Evolutionary conservation across 768 basidiomycete species (phyloP).

Genomic region (Leccinum boreale): DNA sequence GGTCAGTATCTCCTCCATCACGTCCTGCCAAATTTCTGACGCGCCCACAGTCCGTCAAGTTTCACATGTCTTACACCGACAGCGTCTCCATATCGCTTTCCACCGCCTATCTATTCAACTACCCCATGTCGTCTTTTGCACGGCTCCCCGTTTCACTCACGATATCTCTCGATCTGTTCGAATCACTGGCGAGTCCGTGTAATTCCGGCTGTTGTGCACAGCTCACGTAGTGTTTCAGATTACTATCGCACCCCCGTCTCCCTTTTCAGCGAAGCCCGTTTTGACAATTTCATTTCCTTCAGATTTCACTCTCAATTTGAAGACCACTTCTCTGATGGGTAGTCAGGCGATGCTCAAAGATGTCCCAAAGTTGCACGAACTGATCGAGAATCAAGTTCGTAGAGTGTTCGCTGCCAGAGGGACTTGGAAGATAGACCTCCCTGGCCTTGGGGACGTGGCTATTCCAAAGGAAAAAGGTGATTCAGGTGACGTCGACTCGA

Average conservation of each 20-base stretch:
- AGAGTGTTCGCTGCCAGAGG: slow-evolving; percentile 55
- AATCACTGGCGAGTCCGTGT: slow-evolving; percentile 51
- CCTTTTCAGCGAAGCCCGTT: slow-evolving; percentile 51
- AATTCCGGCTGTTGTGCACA: not conserved
- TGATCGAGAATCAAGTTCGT: slow-evolving; percentile 83
- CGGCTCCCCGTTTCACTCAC: slow-evolving; percentile 80
- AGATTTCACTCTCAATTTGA: slow-evolving; percentile 82
- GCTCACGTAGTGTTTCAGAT: slow-evolving; percentile 41
- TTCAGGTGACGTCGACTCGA: slow-evolving; percentile 1
- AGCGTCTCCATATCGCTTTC: slow-evolving; percentile 78
- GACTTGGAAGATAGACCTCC: slow-evolving; percentile 66
- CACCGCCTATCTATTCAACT: slow-evolving; percentile 82
- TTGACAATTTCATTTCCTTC: slow-evolving; percentile 76
- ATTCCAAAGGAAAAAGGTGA: slow-evolving; percentile 30
- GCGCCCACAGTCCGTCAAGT: slow-evolving; percentile 64
- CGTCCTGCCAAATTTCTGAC: slow-evolving; percentile 12
- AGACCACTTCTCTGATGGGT: slow-evolving; percentile 89
- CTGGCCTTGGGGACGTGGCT: slow-evolving; percentile 49
- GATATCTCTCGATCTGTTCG: slow-evolving; percentile 72
- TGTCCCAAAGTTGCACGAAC: slow-evolving; percentile 94
- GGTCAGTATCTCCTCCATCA: slow-evolving; percentile 24
- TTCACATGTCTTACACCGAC: slow-evolving; percentile 84
- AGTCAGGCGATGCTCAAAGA: slow-evolving; percentile 97
- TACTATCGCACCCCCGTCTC: slow-evolving; percentile 56
- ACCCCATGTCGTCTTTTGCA: slow-evolving; percentile 78